Percentiles rank a stretch among this genome's conserved stretches.
Conservation (phyloP, 2,329 filamentous ascomycete genomes). For the Pseudogymnoascus sp. region DNA sequence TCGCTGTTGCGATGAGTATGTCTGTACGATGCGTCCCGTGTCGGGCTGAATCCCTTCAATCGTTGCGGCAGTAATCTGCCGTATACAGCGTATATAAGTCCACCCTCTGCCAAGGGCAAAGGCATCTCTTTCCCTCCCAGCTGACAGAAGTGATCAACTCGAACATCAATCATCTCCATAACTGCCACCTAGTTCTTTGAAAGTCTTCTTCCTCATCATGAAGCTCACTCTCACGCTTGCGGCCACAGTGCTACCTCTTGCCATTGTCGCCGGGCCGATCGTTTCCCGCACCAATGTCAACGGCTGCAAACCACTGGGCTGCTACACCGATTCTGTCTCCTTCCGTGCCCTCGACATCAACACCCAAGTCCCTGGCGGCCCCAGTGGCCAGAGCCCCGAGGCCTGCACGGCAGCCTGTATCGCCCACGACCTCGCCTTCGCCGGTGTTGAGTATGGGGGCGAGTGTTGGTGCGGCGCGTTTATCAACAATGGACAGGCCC, state of each 20-base stretch:
- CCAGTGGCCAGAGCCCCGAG: neutral
- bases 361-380: neutral
- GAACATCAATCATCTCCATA: neutral
- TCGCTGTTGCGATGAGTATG: neutral
- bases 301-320: constrained; percentile 9
- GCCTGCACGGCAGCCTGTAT: neutral
- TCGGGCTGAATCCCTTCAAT: neutral
- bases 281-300: neutral
- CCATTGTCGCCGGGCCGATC: neutral
- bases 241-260: neutral
- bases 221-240: neutral
- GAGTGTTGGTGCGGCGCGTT: constrained; percentile 35
- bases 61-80: neutral
- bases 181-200: neutral
- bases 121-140: neutral
- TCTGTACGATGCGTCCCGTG: neutral
- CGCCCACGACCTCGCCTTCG: constrained; percentile 25
- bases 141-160: neutral
- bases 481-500: neutral
- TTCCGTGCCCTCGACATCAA: constrained; percentile 17
- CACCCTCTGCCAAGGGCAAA: neutral
- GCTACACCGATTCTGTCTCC: constrained; percentile 8
- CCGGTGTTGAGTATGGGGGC: constrained; percentile 33
- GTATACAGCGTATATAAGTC: neutral
- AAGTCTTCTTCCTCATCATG: neutral